Base-by-base conservation (phyloP, 1,284 basidiomycete species). In the Ceratobasidium sp. region DNA sequence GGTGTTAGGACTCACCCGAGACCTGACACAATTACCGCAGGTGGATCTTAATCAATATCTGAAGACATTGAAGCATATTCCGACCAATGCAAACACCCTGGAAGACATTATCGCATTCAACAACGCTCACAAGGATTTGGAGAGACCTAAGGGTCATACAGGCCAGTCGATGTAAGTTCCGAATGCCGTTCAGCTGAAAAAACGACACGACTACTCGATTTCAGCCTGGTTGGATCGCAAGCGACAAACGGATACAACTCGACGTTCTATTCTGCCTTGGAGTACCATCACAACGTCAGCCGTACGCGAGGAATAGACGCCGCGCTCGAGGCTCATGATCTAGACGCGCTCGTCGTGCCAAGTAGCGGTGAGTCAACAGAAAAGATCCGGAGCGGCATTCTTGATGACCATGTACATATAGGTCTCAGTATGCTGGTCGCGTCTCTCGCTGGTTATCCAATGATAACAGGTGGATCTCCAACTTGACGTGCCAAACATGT, bases 291-390 rank as follows among this genome's bases (percentile, higher is more conserved):
- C 63, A 82, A 83, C 3, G 80, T 87, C 26, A 86, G 86, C 1
- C 82, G 82, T 17, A 83, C 82, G 7, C 80, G 85, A 26, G 90
- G 90, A 1, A 91, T 91, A 49, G 90, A 91, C 78, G 89, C 87
- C 23, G 87, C 86, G 0, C 81, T 91, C 33, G 82, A 88, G 75
- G 80, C 80, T 65, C 84, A 87, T 79, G 85, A 88, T 0, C 83
- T 91, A 0, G 89, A 91, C 78, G 90, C 90, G 0, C 83, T 91
- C 11, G 83, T 91, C 8, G 83, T 90, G 17, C 90, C 90, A 2
- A 85, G 88, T 1, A 82, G 85, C 20, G 89, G 89, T 68, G 80
- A 77, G 75, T 83, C 63, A 7, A 2, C 45, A 28, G 39, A 17
- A 45, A 45, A 45, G 2, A n/a, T 17, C 15, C 39, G 35, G 26